A percentile compares a stretch with the other conserved stretches of the same genome.
These are phyloP conservation scores for Beauveria pseudobassiana DNA, from an alignment of 2,329 filamentous ascomycete genomes.

Conservation along the genomic window DNA sequence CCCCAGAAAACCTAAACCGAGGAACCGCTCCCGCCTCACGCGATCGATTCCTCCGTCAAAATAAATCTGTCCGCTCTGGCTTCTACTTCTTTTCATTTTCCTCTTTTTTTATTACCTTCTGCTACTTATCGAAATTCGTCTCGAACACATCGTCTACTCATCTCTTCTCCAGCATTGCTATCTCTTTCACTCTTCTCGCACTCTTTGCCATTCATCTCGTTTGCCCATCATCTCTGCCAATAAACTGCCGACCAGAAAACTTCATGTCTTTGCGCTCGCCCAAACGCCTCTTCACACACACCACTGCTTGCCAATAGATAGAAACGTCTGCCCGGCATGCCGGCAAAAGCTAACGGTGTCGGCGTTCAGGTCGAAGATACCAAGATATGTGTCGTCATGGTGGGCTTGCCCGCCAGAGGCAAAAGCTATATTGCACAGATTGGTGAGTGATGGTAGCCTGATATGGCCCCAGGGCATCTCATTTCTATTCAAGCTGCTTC, in stretches of 20 bases:
- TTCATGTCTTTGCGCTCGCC: not conserved
- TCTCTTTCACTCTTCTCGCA: not conserved
- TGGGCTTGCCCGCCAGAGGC: constrained; percentile 87
- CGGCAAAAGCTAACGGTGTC: constrained; percentile 52
- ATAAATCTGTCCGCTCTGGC: constrained; percentile 6
- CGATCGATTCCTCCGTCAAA: constrained; percentile 10
- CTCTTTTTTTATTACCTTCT: constrained; percentile 6
- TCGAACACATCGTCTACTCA: not conserved
- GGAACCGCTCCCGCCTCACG: constrained; percentile 11
- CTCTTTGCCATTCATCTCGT: not conserved
- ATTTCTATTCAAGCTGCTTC: no score
- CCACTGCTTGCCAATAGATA: not conserved
- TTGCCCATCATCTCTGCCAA: not conserved
- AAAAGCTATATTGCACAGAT: constrained; percentile 98
- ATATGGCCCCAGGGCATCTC: not conserved
- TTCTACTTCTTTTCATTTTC: constrained; percentile 2
- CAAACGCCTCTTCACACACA: constrained; percentile 6
- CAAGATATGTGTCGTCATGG: constrained; percentile 97
- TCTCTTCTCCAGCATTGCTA: not conserved
- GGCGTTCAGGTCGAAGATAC: constrained; percentile 90
- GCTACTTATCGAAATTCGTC: not conserved
- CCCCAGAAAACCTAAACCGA: constrained; percentile 13
- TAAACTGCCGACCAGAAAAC: not conserved
- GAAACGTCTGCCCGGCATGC: constrained; percentile 26
- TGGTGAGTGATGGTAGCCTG: constrained; percentile 47